Evolutionary conservation across 192 early-diverging fungal genomes (phyloP).

Genomic region (Coemansia sp.): DNA sequence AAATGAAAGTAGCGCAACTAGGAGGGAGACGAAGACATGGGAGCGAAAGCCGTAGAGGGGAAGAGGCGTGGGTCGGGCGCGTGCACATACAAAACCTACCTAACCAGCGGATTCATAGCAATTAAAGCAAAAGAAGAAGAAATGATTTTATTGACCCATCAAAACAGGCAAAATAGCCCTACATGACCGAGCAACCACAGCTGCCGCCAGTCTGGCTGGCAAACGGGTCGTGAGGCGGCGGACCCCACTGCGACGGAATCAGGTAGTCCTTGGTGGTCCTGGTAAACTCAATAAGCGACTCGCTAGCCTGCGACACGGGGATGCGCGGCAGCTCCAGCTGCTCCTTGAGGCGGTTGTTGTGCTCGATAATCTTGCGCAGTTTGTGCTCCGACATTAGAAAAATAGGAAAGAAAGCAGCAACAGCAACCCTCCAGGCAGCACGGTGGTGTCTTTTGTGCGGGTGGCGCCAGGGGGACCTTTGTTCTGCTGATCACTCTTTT

Average conservation of each 20-base stretch:
- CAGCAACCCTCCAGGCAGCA: not conserved
- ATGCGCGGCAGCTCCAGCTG: constrained; percentile 77
- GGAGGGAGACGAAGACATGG: too few species aligned
- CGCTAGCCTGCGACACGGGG: constrained; percentile 69
- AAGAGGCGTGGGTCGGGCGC: not conserved
- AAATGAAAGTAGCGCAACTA: too few species aligned
- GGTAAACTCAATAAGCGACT: constrained; percentile 58
- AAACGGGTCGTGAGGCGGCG: constrained; percentile 61
- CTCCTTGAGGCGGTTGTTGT: constrained; percentile 71
- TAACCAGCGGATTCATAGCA: constrained; percentile 21
- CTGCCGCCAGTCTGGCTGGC: constrained; percentile 56
- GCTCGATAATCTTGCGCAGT: constrained; percentile 67
- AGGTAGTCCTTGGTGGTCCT: constrained; percentile 62
- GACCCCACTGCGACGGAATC: constrained; percentile 61
- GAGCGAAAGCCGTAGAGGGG: not conserved
- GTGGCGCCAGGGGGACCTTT: too few species aligned
- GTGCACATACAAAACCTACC: constrained; percentile 16
- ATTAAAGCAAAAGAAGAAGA: constrained; percentile 1
- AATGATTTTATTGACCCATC: not conserved
- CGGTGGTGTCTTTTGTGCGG: too few species aligned
- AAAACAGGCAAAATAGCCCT: not conserved
- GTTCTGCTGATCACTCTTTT: too few species aligned
- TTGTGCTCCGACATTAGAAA: constrained; percentile 58
- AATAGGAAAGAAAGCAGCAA: not conserved
- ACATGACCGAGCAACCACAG: constrained; percentile 55